Evolutionary conservation across 2,329 filamentous ascomycete species (phyloP).

Genomic region (Trichoderma koningii): DNA sequence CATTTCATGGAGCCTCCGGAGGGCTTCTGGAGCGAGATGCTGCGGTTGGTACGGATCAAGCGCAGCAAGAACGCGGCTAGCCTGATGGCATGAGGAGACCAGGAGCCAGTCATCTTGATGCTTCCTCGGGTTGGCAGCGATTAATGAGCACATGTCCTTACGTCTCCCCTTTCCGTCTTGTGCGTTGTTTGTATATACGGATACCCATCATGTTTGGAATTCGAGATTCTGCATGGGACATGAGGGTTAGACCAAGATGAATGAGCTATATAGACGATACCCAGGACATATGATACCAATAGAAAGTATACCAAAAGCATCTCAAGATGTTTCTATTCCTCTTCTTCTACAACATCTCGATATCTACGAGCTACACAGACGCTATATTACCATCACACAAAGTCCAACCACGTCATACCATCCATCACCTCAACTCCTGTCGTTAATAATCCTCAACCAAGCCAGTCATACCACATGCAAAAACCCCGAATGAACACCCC

Average conservation of each 20-base stretch:
- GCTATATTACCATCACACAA: neutral
- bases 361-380: too few species aligned
- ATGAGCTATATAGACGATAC: constrained; percentile 9
- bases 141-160: constrained; percentile 10
- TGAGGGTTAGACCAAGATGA: constrained; percentile 1
- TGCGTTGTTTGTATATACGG: neutral
- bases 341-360: too few species aligned
- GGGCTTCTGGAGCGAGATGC: constrained; percentile 59
- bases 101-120: neutral
- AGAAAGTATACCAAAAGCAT: neutral
- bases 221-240: neutral
- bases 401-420: neutral
- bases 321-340: too few species aligned
- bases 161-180: neutral
- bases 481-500: neutral
- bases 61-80: constrained; percentile 27
- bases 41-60: constrained; percentile 47
- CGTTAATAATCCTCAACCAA: neutral
- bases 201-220: constrained; percentile 13
- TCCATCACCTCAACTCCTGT: too few species aligned
- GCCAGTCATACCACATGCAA: too few species aligned
- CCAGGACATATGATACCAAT: constrained; percentile 13
- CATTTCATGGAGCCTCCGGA: constrained; percentile 51
- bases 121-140: neutral
- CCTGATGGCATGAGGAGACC: neutral